Base-by-base conservation (phyloP, 108 stramenopile genomes). In the Conticribra weissflogii region DNA sequence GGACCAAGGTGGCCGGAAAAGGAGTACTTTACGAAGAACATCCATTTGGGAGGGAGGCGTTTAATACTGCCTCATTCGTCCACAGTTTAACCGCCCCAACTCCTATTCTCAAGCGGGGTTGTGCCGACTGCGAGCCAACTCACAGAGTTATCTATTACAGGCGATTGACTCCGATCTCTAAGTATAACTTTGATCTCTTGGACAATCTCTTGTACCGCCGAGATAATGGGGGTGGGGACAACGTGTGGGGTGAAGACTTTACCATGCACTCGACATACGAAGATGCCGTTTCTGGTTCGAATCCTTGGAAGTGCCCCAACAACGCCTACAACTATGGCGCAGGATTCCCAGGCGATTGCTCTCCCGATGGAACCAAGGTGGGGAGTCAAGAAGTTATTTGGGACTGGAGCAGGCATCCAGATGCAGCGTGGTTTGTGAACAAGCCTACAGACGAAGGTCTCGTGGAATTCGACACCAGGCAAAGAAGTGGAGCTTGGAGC, bases 191-290 rank as follows among this genome's bases (percentile, higher is more conserved):
- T 14, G 60, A 78, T 41, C 58, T 74, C 16, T 54, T 78, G 14
- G 0, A 49, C 24, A 73, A 74, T 19, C 31, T 73, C 33, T 47
- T 69, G 34, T 66, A 76, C 22, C 47, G 41, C 3, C 4, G 29
- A 18, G 41, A 60, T 8, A 28, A 65, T 25, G 58, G 31, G 0
- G 48, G 12, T 44, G 58, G 28, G 2, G 36, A 51, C 2, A 78
- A 74, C 36, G 58, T 55, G 17, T 61, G 77, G 60, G 47, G 48
- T 46, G 51, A 51, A 21, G 77, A 78, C 54, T 78, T 82, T 47
- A 21, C 73, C 21, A 66, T 82, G 9, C 77, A 82, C 59, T 78
- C 76, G 8, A 74, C 59, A n/a, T 78, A 78, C 25, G 72, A 78
- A 41, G 81, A 82, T 52, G 81, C 81, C 19, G 18, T 78, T 54